These are phyloP conservation scores for Jasminum sambac DNA, from an alignment of 257 asterid species.

Conservation along the genomic window DNA sequence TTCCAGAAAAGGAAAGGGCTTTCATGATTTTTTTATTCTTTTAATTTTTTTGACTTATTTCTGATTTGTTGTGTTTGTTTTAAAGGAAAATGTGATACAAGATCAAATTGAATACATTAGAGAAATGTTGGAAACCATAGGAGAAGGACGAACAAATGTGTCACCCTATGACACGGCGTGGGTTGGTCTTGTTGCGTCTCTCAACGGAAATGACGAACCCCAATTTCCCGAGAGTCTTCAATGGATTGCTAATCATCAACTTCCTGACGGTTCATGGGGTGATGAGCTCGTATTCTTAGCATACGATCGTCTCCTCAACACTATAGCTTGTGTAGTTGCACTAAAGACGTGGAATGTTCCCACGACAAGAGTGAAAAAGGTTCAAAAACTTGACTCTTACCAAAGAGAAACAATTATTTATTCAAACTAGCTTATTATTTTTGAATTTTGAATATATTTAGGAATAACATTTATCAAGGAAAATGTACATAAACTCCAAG, in stretches of 20 bases:
- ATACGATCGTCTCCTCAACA: conserved; percentile 40
- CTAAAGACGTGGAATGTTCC: conserved; percentile 40
- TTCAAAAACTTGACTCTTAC: not conserved
- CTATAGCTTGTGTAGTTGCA: conserved; percentile 48
- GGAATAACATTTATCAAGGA: conserved; percentile 41
- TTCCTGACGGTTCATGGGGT: conserved; percentile 52
- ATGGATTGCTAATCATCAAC: conserved; percentile 48
- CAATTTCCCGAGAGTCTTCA: conserved; percentile 39
- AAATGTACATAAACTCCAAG: conserved; percentile 29
- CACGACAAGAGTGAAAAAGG: conserved; percentile 29
- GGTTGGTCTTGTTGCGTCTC: conserved; percentile 33
- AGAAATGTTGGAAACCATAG: conserved; percentile 24
- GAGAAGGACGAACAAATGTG: conserved; percentile 45
- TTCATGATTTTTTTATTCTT: too few relatives aligned
- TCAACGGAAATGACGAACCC: conserved; percentile 24
- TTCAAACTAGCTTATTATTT: not conserved
- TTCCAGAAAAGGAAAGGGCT: too few relatives aligned
- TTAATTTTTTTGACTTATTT: not conserved
- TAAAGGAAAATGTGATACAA: conserved; percentile 14
- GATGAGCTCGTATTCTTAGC: conserved; percentile 23
- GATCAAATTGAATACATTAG: conserved; percentile 21
- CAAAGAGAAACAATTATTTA: not conserved
- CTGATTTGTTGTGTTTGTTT: not conserved
- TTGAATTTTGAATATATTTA: not conserved
- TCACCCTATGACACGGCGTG: conserved; percentile 55